Base-by-base conservation (phyloP, 2,329 filamentous ascomycete genomes). In the Fusarium coicis region DNA sequence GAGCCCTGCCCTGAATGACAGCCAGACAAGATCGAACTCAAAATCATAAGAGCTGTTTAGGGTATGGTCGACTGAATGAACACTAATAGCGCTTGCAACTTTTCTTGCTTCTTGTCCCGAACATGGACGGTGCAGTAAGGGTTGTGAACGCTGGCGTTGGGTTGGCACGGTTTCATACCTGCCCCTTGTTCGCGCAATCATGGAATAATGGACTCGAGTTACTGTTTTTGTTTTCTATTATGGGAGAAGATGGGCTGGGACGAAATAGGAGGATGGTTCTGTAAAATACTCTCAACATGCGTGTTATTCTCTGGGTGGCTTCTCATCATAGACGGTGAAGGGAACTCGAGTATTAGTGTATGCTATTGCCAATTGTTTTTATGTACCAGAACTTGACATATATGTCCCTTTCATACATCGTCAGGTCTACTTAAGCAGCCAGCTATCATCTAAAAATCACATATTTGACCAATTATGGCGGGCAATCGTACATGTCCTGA, bases 281-380 rank as follows among this genome's bases (percentile, higher is more conserved):
- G 86, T 87, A 87, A 83, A 87, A 85, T 86, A 87, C 82, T 85
- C 81, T 81, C 81, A 84, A 83, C 82, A 81, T 79, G 81, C 80
- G 80, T 79, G 82, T 84, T 77, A 79, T 75, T 74, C 78, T 80
- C 79, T 76, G 77, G 79, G 79, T 79, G 77, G 78, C 79, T 81
- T 81, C 81, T 84, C 81, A 82, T 84, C 80, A 87, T 87, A 87
- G 85, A 87, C 78, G 80, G 80, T 80, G 80, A 81, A 80, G 77
- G 79, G 76, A 79, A 79, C 76, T 76, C 79, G 78, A 81, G 80
- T 81, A 83, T 83, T 84, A 82, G 81, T 83, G 78, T 85, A 83
- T 79, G 80, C 80, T 80, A 81, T 76, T 76, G 77, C 77, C 77
- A 76, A 80, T 79, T 74, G 75, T 72, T 28, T 77, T 78, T 56